Base-by-base conservation (phyloP, 768 basidiomycete genomes). In the Pulveroboletus sp. region DNA sequence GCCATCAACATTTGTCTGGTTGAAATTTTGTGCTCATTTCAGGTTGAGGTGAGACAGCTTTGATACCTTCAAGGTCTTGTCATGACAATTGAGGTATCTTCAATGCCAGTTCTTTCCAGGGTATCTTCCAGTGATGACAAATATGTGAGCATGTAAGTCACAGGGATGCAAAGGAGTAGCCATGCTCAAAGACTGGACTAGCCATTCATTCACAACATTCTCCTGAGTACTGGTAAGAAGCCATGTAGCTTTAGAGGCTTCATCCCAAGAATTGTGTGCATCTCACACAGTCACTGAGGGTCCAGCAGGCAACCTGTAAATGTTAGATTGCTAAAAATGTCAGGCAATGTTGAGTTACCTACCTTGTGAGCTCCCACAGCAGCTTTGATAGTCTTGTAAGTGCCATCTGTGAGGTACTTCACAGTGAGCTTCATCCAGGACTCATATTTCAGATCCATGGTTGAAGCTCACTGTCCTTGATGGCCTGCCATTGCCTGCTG, bases 401-500 rank as follows among this genome's bases (percentile, higher is more conserved):
- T 26, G 4, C 49, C 49, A 45, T 37, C 35, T 24, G 14, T 13
- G 10, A 45, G 6, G 11, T 22, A 34, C 41, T 19, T 27, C 26
- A 45, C 17, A 45, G 50, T 26, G 46, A 44, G 43, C 44, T n/a
- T n/a, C 44, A 50, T 50, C n/a, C 43, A 14, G 16, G 49, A 16
- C 49, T 49, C 40, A 27, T 43, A 43, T 14, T 32, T 13, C 14
- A 40, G 47, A 14, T 48, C 52, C 38, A 20, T 40, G 5, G 24
- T 40, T 20, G 38, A 40, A 13, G 40, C 22, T 41, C 16, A n/a
- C 40, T 41, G 40, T 7, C 40, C 40, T 41, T 16, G 40, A 41
- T n/a, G 24, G 23, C 40, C 40, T n/a, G 13, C 40, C 24, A 41
- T 41, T n/a, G 40, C 40, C 40, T 27, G 40, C n/a, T n/a, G n/a